Evolutionary conservation across 225 moss, liverwort and hornwort species (phyloP), one percentile per base, ranked within the genome.

Genomic region (Climacium dendroides): DNA sequence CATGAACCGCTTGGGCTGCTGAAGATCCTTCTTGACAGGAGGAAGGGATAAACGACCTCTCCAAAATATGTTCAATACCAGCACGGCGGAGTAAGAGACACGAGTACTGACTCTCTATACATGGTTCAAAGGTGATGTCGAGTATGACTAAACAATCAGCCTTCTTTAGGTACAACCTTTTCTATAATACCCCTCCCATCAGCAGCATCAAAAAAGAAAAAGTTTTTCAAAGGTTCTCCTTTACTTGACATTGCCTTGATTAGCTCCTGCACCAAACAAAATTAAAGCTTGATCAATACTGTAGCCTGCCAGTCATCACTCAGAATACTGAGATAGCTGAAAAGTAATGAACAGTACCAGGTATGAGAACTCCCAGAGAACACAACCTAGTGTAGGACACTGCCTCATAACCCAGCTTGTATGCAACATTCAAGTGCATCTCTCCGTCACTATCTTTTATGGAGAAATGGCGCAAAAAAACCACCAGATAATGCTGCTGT

Each of bases 161-260:
- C 90, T 84, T 79, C 88, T 72, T 87, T 81, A 10, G 94, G 93
- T 84, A 87, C 79, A 62, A 96, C 92, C 60, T 90, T 95, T 84
- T 99, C 99, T 83, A 97, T 94, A 43, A 97, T 60, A 65, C 99
- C 99, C 94, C 97, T 99, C 76, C 99, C 99, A 84, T 97, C 97
- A n/a, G 81, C 63, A 60, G 94, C 93, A 89, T 97, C 95, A 54
- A 95, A 99, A 87, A 99, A 97, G 90, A 99, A 99, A 85, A 83
- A 94, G 78, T 99, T 99, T 84, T 90, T 95, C 65, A 99, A 78
- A 30, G 99, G 99, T 86, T 99, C 99, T 86, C 99, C 99, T 91
- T 96, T 99, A 75, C 95, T 79, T 62, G 99, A 99, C 93, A 93
- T 90, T 55, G 94, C 95, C 89, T 97, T 97, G 89, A 97, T 94